These are phyloP conservation scores for Saposhnikovia divaricata DNA, from an alignment of 129 eudicot genomes.

Conservation along the genomic window DNA sequence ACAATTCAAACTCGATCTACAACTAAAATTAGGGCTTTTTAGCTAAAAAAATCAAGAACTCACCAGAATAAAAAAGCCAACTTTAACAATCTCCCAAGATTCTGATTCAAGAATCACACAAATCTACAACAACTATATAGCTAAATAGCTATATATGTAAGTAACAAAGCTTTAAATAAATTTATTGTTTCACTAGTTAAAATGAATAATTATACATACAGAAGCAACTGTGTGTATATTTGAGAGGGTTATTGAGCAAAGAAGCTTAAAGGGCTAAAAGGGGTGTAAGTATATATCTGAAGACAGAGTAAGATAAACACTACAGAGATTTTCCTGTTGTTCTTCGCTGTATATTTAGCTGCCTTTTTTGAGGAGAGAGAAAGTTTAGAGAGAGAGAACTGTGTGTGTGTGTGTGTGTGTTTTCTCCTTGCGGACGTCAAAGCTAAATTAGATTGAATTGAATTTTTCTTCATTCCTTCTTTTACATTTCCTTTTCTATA, in stretches of 20 bases:
- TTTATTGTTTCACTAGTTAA: constrained; percentile 5
- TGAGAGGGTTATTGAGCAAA: neutral
- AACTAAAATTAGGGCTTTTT: constrained; percentile 24
- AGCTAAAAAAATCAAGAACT: constrained; percentile 8
- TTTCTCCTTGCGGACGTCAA: constrained; percentile 92
- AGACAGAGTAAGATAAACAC: constrained; percentile 2
- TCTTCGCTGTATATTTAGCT: constrained; percentile 40
- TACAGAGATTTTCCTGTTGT: constrained; percentile 27
- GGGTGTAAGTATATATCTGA: neutral
- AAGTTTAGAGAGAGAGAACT: constrained; percentile 18
- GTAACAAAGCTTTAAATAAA: neutral
- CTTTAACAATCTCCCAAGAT: constrained; percentile 3
- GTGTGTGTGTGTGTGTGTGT: neutral
- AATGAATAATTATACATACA: constrained; percentile 11
- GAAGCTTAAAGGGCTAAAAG: neutral
- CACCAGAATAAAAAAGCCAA: constrained; percentile 8
- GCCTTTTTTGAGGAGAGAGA: constrained; percentile 34
- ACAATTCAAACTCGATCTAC: constrained; percentile 18
- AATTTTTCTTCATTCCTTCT: constrained; percentile 52
- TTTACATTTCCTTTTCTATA: constrained; percentile 12
- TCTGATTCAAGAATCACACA: constrained; percentile 4
- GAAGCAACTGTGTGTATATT: neutral
- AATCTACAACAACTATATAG: constrained; percentile 1
- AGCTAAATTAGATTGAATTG: constrained; percentile 68
- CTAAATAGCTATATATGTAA: neutral